Evolutionary conservation across 1,139 yeast species (phyloP).

Genomic region (Casaregolazyma suthepensis): DNA sequence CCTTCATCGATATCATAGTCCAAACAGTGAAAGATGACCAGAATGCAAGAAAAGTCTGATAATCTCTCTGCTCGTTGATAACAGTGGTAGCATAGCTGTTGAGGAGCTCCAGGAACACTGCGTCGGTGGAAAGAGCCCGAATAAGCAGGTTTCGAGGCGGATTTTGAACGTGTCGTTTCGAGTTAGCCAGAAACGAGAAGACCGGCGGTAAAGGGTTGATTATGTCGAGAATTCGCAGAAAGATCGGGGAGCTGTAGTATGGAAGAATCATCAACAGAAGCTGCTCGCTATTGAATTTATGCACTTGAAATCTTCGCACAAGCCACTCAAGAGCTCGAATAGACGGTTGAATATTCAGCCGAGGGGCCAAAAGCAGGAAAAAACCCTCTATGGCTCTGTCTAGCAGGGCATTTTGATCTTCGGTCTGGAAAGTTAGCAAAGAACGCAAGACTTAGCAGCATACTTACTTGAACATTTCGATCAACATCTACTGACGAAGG

Average conservation of each 20-base stretch:
- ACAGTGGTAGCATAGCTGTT: constrained; percentile 51
- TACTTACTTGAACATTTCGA: constrained; percentile 57
- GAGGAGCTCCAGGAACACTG: constrained; percentile 61
- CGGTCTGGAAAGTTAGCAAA: constrained; percentile 33
- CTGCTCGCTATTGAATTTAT: constrained; percentile 70
- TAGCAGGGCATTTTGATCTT: constrained; percentile 67
- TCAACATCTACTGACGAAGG: constrained; percentile 75
- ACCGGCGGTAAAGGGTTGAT: constrained; percentile 60
- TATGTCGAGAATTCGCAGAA: constrained; percentile 66
- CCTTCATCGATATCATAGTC: constrained; percentile 46
- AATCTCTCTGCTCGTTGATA: constrained; percentile 36
- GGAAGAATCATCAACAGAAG: constrained; percentile 69
- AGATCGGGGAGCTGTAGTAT: constrained; percentile 65
- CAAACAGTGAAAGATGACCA: constrained; percentile 74
- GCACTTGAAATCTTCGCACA: constrained; percentile 83
- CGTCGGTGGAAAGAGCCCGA: constrained; percentile 63
- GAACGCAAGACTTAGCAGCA: constrained; percentile 10
- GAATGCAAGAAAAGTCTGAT: constrained; percentile 69
- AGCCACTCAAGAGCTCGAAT: constrained; percentile 91
- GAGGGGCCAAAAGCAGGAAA: constrained; percentile 66
- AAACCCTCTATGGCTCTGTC: constrained; percentile 71
- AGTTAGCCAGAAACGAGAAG: constrained; percentile 64
- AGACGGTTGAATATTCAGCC: constrained; percentile 68
- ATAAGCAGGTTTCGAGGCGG: constrained; percentile 69
- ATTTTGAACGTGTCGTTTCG: constrained; percentile 55